Base-by-base conservation (phyloP, 2,329 filamentous ascomycete genomes). In the Fusarium sp. region DNA sequence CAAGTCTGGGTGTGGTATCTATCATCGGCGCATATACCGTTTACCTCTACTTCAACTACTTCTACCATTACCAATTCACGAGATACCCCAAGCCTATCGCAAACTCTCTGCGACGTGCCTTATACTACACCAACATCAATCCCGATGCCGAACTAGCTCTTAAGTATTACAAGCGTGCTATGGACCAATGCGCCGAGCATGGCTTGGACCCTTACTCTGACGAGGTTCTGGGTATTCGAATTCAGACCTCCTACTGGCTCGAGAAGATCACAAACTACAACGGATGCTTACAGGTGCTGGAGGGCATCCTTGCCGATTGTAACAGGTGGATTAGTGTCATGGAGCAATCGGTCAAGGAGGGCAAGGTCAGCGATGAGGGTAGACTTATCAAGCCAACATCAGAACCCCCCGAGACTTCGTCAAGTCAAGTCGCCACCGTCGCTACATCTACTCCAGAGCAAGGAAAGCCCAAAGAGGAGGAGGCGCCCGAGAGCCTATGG, bases 161-260 rank as follows among this genome's bases (percentile, higher is more conserved):
- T 62, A 91, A 93, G 72, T 93, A 93, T 79, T 98, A 97, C 79
- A 90, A 90, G 74, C 87, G 91, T 70, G 94, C 94, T 5, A 84
- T 98, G 60, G 84, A 90, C 67, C 85, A 91, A 53, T 93, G 93
- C 60, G 83, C 89, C 51, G 89, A 93, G 75, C 77, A 91, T 52
- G 89, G 90, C 1, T 88, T 99, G 82, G 93, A 98, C 76, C 93
- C 93, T 0, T 97, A 94, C 77, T 94, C 92, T 6, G 92, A 98
- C 73, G 94, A 98, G 78, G 90, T 98, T 34, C 85, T 98, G 72
- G 96, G 96, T 11, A 90, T 98, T 54, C 93, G 94, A 76, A 90
- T 98, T 52, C 90, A 94, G 77, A 85, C 97, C 11, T 90, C 93
- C 2, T 86, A 86, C 12, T 89, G 97, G 85, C 85, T 97, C 67